These are phyloP conservation scores for Vitis hybrid DNA, from an alignment of 177 flowering plant species.

Conservation along the genomic window DNA sequence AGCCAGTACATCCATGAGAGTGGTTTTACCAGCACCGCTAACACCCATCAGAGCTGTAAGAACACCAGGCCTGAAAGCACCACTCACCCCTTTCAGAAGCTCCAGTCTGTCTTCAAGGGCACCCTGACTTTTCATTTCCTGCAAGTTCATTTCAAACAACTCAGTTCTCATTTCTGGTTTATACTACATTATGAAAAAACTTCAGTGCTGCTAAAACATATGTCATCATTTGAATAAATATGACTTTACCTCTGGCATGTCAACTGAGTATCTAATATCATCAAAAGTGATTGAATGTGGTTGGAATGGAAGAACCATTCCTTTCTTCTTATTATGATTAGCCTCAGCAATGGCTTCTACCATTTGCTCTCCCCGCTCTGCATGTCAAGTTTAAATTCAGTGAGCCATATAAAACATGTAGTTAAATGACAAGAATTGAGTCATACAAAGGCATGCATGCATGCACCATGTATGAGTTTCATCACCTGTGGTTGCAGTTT, in stretches of 20 bases:
- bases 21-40: conserved; percentile 58
- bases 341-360: conserved; percentile 6
- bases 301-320: conserved; percentile 53
- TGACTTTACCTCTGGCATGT: conserved; percentile 46
- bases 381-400: neutral
- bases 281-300: conserved; percentile 46
- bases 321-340: conserved; percentile 26
- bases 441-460: no score
- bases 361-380: conserved; percentile 11
- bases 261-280: conserved; percentile 42
- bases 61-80: conserved; percentile 51
- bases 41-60: conserved; percentile 57
- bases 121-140: conserved; percentile 53
- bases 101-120: conserved; percentile 35
- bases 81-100: conserved; percentile 42
- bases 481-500: conserved; percentile 3
- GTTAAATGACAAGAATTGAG: no score
- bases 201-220: neutral
- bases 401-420: neutral
- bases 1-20: conserved; percentile 53
- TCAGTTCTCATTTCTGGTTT: neutral
- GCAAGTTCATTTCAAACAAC: conserved; percentile 5
- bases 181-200: neutral
- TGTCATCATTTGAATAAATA: neutral
- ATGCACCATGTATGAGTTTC: neutral